Conservation (phyloP, 305 asterid genomes). For the Fraxinus baroniana region DNA sequence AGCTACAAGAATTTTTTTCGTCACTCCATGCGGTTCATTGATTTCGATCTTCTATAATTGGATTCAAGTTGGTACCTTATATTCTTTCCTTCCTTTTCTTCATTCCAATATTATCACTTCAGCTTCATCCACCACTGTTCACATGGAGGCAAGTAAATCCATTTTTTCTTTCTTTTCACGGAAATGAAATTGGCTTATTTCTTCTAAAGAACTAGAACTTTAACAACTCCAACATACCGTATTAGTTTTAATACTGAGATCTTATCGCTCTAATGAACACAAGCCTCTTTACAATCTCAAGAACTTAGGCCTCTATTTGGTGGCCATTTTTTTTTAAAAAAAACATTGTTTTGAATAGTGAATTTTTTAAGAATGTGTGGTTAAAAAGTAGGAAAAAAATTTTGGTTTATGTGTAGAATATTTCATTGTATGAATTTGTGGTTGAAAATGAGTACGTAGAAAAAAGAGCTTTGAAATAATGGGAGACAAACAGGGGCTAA, state of each 20-base stretch:
- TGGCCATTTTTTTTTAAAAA: too few relatives aligned
- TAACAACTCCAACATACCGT: not conserved
- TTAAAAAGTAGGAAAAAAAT: too few relatives aligned
- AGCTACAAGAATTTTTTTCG: not conserved
- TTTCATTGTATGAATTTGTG: too few relatives aligned
- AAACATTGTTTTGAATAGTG: too few relatives aligned
- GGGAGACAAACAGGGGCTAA: too few relatives aligned
- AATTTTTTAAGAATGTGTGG: too few relatives aligned
- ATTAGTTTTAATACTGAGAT: not conserved
- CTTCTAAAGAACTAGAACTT: not conserved
- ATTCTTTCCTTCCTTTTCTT: not conserved
- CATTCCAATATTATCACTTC: not conserved
- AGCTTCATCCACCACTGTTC: not conserved
- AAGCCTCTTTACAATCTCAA: not conserved
- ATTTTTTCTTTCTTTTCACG: not conserved
- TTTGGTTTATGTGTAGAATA: too few relatives aligned
- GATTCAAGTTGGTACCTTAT: not conserved
- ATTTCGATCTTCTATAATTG: not conserved
- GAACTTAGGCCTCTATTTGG: not conserved
- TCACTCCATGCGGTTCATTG: not conserved
- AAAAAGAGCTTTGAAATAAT: too few relatives aligned
- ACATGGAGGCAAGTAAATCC: not conserved
- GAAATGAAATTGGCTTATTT: not conserved
- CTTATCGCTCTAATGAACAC: not conserved
- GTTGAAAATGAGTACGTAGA: too few relatives aligned